These are phyloP conservation scores for Leccinellum rugosiceps DNA, from an alignment of 768 basidiomycete genomes.

Conservation along the genomic window DNA sequence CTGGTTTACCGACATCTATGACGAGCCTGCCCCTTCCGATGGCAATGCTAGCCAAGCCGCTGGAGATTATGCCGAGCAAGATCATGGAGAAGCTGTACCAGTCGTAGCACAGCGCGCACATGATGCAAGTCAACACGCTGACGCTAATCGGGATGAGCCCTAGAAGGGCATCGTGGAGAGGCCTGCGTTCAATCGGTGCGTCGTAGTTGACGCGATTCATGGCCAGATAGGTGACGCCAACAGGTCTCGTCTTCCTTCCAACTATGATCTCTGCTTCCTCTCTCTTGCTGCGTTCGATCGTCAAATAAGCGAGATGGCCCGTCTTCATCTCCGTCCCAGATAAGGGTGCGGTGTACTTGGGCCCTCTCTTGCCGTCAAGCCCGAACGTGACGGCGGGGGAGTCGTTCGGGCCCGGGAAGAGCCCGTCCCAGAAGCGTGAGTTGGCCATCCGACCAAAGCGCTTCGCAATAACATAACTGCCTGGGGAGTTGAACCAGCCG, in stretches of 20 bases:
- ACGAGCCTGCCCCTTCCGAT: conserved; percentile 26
- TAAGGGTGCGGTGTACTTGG: conserved; percentile 26
- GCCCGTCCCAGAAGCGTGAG: conserved; percentile 30
- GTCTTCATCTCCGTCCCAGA: conserved; percentile 31
- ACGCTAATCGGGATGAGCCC: conserved; percentile 22
- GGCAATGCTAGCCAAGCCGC: conserved; percentile 23
- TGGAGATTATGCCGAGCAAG: conserved; percentile 31
- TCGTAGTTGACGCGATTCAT: conserved; percentile 11
- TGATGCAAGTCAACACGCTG: conserved; percentile 24
- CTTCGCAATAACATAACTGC: conserved; percentile 32
- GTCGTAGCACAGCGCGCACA: conserved; percentile 23
- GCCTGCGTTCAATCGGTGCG: not conserved
- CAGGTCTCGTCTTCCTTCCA: conserved; percentile 10
- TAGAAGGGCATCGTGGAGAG: conserved; percentile 3
- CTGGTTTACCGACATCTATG: conserved; percentile 16
- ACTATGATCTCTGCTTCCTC: fast-evolving
- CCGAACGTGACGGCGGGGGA: conserved; percentile 27
- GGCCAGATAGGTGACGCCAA: conserved; percentile 18
- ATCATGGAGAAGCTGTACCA: conserved; percentile 34
- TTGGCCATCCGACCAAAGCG: conserved; percentile 31
- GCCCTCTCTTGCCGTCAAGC: conserved; percentile 29
- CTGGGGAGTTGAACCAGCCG: conserved; percentile 37
- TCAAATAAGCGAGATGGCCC: conserved; percentile 27
- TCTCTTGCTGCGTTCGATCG: conserved; percentile 15
- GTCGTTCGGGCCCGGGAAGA: conserved; percentile 30